Conservation (phyloP, 179 eudicot species). For the Silene vulgaris region DNA sequence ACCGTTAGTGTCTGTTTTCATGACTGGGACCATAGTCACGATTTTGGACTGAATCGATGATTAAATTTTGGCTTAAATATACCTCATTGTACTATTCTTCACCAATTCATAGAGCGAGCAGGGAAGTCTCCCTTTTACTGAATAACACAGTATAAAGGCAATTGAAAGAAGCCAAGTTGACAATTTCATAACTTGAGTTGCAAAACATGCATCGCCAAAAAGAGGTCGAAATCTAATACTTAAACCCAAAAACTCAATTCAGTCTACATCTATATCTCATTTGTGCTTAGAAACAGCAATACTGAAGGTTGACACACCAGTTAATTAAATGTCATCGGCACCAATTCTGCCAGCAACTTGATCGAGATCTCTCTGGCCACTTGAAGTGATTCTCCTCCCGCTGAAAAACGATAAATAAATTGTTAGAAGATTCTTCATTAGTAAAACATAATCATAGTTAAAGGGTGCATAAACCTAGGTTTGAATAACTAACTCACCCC, state of each 20-base stretch:
- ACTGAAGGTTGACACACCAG: not conserved
- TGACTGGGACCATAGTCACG: no score
- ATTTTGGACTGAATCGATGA: no score
- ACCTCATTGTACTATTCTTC: no score
- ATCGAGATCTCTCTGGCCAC: constrained; percentile 67
- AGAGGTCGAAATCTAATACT: not conserved
- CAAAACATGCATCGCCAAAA: not conserved
- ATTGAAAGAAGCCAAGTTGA: not conserved
- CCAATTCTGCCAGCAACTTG: constrained; percentile 65
- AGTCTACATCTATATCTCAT: constrained; percentile 18
- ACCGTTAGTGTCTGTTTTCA: no score
- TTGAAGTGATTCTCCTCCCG: constrained; percentile 70
- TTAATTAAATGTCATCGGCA: constrained; percentile 32
- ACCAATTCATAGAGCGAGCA: no score
- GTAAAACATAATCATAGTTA: not conserved
- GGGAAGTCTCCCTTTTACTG: no score
- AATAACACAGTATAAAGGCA: no score
- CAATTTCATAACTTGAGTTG: not conserved
- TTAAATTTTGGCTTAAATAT: no score
- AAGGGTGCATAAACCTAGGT: not conserved
- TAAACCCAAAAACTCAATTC: not conserved
- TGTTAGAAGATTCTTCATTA: constrained; percentile 4
- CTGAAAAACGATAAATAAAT: constrained; percentile 22
- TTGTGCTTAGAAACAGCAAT: not conserved
- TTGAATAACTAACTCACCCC: constrained; percentile 44